A percentile compares a stretch with the other conserved stretches of the same genome.
Evolutionary conservation across 495 filamentous ascomycete species (phyloP).

Genomic region (Cercophora newfieldiana): DNA sequence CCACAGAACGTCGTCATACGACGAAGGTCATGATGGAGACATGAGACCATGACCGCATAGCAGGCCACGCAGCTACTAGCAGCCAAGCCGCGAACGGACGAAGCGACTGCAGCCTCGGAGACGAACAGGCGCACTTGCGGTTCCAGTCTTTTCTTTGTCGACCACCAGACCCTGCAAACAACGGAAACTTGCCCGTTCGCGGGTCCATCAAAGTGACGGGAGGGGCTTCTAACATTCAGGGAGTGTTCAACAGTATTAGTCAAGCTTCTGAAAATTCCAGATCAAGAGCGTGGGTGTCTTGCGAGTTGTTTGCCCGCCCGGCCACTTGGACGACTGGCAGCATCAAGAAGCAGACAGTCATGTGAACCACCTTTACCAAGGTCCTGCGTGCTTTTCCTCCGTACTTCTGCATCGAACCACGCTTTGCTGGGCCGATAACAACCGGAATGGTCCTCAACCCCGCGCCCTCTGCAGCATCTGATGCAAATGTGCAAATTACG

Average conservation of each 20-base stretch:
- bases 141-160: neutral
- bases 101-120: neutral
- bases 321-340: too few relatives aligned
- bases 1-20: conserved; percentile 4
- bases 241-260: neutral
- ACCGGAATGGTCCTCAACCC: too few relatives aligned
- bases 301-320: neutral
- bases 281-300: neutral
- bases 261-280: neutral
- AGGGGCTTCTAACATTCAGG: too few relatives aligned
- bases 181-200: too few relatives aligned
- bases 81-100: neutral
- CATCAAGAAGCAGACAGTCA: too few relatives aligned
- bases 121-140: neutral
- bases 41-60: neutral
- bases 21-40: neutral
- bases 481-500: too few relatives aligned
- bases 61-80: neutral
- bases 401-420: neutral
- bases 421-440: neutral
- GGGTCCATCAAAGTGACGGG: too few relatives aligned
- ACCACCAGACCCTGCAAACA: too few relatives aligned
- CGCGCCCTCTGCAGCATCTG: neutral
- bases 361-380: neutral
- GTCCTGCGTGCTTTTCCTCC: neutral